Base-by-base conservation (phyloP, 345 rosid species). In the Syzygium jambos region DNA sequence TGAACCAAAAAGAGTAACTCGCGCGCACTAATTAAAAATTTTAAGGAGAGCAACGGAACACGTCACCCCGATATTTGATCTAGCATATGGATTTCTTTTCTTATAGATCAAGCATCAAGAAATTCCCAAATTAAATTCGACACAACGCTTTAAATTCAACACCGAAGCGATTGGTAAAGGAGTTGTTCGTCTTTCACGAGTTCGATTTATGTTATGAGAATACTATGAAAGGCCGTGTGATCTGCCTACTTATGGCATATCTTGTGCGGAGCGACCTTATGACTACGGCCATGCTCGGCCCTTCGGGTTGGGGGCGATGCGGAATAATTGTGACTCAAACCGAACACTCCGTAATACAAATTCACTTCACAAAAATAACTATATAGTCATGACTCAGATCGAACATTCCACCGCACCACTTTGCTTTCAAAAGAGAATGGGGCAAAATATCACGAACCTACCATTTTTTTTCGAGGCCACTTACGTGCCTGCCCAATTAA, bases 361-460 rank as follows among this genome's bases (percentile, higher is more conserved):
- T 65, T 29, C 21, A 29, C 15, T 53, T 53, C 2, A 63, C 13
- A 3, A 68, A 9, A 34, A 68, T 0, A 4, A 19, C 11, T 8
- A 73, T 9, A 34, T 1, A 4, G 22, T 38, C 13, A 19, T 38
- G 13, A 23, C 9, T 56, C 5, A 9, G 7, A 5, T 25, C 0
- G 4, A 34, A 19, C 25, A 38, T 73, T 73, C 23, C 2, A 2
- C 5, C 1, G 0, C 49, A 9, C 4, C 0, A 19, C 38, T 19
- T 73, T 25, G 19, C 25, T 73, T 34, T 73, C 12, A 11, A 73
- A 73, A 73, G 49, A 73, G 23, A 73, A 73, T 17, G 22, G 4
- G 0, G 5, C n/a, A 34, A 34, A 4, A 68, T 68, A 1, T 15
- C 0, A 4, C 0, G 0, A 0, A 34, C 78, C 65, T 11, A 2